Percentiles rank a stretch among this genome's conserved stretches.
These are phyloP conservation scores for Xerophyta viscosa DNA, from an alignment of 106 monocot species.

Conservation along the genomic window DNA sequence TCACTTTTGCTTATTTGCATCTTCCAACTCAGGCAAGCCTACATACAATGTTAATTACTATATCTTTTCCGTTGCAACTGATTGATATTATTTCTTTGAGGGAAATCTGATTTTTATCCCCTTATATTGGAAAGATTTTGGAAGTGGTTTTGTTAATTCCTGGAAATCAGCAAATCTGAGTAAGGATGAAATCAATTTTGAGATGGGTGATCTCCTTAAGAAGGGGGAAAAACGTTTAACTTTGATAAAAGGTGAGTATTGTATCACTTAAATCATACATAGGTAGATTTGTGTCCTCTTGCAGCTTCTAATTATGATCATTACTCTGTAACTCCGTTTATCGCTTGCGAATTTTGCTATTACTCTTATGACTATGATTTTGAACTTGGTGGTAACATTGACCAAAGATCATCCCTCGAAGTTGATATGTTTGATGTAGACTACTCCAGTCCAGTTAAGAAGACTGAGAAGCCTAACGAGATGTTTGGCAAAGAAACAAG, in stretches of 20 bases:
- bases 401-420: conserved; percentile 74
- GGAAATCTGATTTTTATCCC: no score
- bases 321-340: no score
- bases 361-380: conserved; percentile 58
- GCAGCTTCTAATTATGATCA: neutral
- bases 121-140: conserved; percentile 37
- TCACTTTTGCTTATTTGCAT: no score
- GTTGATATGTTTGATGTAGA: conserved; percentile 80
- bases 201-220: conserved; percentile 29
- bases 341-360: neutral
- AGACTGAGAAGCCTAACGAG: conserved; percentile 34
- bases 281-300: no score
- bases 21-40: no score
- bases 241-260: conserved; percentile 70
- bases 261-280: no score
- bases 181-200: conserved; percentile 53
- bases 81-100: no score
- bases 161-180: conserved; percentile 48
- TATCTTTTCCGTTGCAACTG: no score
- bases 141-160: conserved; percentile 72
- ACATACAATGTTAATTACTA: no score
- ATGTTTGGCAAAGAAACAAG: conserved; percentile 23
- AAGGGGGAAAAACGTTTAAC: conserved; percentile 55
- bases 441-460: conserved; percentile 60
- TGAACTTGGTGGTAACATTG: conserved; percentile 74